phyloP scores from a whole-genome alignment of 2,329 filamentous ascomycete genomes.

The Polytolypa hystricis region DNA sequence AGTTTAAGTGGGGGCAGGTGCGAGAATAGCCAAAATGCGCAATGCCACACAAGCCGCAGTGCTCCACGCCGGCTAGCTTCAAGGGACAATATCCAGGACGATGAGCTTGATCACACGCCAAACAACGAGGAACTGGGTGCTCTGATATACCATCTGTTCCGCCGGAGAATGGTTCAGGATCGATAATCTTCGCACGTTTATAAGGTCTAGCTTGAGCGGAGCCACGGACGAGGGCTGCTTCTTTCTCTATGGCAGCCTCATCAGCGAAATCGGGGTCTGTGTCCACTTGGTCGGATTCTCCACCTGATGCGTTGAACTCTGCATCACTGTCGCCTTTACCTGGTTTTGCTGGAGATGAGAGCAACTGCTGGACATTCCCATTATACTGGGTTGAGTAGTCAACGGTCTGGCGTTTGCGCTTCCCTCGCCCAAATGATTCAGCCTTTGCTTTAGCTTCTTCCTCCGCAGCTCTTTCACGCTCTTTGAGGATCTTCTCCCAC shows the following conservation, averaged over 20 bases:
- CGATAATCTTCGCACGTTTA: slow-evolving; percentile 24
- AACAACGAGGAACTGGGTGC: slow-evolving; percentile 31
- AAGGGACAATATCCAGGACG: slow-evolving; percentile 49
- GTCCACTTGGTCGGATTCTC: slow-evolving; percentile 19
- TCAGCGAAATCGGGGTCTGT: slow-evolving; percentile 17
- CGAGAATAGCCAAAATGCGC: slow-evolving; percentile 47
- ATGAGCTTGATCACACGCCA: slow-evolving; percentile 46
- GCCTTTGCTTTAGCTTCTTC: slow-evolving; percentile 56
- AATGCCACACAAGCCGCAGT: slow-evolving; percentile 54
- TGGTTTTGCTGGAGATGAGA: slow-evolving; percentile 8
- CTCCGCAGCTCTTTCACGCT: slow-evolving; percentile 69
- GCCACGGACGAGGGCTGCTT: neutral
- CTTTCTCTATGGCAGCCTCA: slow-evolving; percentile 8
- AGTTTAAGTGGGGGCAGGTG: slow-evolving; percentile 51
- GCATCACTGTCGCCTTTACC: slow-evolving; percentile 8
- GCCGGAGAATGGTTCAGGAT: slow-evolving; percentile 4
- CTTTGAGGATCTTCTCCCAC: slow-evolving; percentile 82
- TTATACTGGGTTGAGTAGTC: slow-evolving; percentile 35
- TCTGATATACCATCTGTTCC: slow-evolving; percentile 13
- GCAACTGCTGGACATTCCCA: slow-evolving; percentile 18
- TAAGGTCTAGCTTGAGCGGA: slow-evolving; percentile 26
- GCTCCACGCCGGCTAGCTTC: slow-evolving; percentile 47
- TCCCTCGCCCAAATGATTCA: slow-evolving; percentile 75
- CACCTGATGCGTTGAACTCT: slow-evolving; percentile 8
- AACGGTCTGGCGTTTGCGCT: slow-evolving; percentile 51